These are phyloP conservation scores for Rhizomucor pusillus DNA, from an alignment of 371 early-diverging fungal genomes.

Conservation along the genomic window DNA sequence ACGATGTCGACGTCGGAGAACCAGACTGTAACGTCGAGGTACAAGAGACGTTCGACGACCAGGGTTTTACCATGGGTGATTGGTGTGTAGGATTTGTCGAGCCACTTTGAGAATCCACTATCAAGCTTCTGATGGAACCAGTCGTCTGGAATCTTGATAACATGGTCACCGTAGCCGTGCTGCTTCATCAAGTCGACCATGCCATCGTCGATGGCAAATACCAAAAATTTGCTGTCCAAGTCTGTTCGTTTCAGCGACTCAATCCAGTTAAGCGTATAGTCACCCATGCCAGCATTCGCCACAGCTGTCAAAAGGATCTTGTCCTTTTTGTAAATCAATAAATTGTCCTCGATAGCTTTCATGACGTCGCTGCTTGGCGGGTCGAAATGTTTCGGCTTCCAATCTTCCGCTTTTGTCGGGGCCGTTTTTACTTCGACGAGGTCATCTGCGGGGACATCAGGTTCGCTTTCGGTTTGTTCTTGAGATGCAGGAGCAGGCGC, in stretches of 20 bases:
- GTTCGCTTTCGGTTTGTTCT: not conserved
- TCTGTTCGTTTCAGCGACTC: conserved; percentile 26
- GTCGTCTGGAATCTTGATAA: conserved; percentile 28
- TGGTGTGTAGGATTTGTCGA: conserved; percentile 25
- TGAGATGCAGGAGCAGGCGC: not conserved
- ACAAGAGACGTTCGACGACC: conserved; percentile 38
- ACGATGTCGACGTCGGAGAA: conserved; percentile 54
- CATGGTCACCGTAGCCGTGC: conserved; percentile 25
- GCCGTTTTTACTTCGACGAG: conserved; percentile 7
- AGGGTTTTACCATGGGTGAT: conserved; percentile 39
- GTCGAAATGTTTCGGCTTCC: conserved; percentile 19
- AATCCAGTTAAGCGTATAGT: conserved; percentile 40
- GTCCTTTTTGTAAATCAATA: conserved; percentile 6
- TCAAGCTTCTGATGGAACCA: conserved; percentile 38
- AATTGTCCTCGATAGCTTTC: conserved; percentile 9
- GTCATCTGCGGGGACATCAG: conserved; percentile 6
- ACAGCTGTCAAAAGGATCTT: conserved; percentile 30
- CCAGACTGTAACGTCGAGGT: conserved; percentile 42
- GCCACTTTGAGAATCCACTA: conserved; percentile 25
- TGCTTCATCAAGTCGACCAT: conserved; percentile 21
- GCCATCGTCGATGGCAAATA: conserved; percentile 36
- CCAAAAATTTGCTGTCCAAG: conserved; percentile 20
- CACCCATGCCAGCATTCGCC: conserved; percentile 34
- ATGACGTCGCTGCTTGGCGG: conserved; percentile 5
- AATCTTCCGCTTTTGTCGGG: conserved; percentile 8